Evolutionary conservation across 495 filamentous ascomycete genomes (phyloP), one percentile per base, ranked within the genome.

Genomic region (Emericellopsis terricola): DNA sequence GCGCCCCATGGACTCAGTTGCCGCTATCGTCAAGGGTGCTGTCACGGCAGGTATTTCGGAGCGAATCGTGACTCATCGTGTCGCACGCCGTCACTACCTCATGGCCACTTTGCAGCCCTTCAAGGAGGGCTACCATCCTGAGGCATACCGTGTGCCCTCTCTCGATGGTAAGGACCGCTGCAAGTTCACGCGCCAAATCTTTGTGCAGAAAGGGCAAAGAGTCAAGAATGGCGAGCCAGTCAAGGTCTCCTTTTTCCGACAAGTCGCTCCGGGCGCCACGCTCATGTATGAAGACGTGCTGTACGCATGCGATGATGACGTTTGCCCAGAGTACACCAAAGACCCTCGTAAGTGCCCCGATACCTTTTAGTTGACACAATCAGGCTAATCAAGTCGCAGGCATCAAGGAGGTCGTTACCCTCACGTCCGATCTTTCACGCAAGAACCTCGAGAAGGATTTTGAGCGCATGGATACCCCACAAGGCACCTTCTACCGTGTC

Each of bases 361-460:
- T 11, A 8, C 18, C 1, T 29, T 24, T 14, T 8, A 5, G 17
- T 14, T 4, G 4, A 13, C 19, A 8, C 6, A n/a, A 8, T 14
- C 16, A 19, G 1, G 2, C 32, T 34, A 34, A 34, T 20, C 2
- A 4, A 29, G 31, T 41, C 14, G 3, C 37, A 97, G 87, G 86
- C 42, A 94, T 97, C 72, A 96, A 96, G 68, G 89, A 97, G 56
- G 84, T 97, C 19, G 91, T 97, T 39, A 97, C 89, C 2, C 75
- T 97, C 27, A 96, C 91, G 7, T 94, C 85, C 29, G 89, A 97
- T 53, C 68, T 97, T 23, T 93, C 84, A 11, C 78, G 89, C 41
- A 97, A 97, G 68, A 96, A 94, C 51, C 73, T 97, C 1, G 89
- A 97, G 55, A 96, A 93, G 53, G 89, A 97, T 51, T 97, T 97